Evolutionary conservation across 495 filamentous ascomycete species (phyloP).

Genomic region (Neurospora intermedia): DNA sequence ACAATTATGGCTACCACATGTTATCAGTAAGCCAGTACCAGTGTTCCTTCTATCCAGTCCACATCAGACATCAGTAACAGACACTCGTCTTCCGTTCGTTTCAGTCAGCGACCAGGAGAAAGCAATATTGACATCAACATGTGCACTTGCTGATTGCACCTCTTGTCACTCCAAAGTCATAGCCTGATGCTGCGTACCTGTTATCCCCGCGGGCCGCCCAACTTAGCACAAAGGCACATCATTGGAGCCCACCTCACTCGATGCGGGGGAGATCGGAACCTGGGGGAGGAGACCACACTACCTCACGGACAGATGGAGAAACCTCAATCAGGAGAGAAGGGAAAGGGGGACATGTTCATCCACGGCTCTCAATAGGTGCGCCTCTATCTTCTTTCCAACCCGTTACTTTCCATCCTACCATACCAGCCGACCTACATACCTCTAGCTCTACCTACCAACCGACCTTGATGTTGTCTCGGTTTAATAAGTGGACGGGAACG

Average conservation of each 20-base stretch:
- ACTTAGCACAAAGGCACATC: neutral
- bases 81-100: neutral
- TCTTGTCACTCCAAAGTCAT: neutral
- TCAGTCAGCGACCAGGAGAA: neutral
- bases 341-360: neutral
- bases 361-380: neutral
- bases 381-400: neutral
- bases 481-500: conserved; percentile 4
- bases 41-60: neutral
- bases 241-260: neutral
- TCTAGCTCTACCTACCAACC: neutral
- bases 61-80: neutral
- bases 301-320: neutral
- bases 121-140: neutral
- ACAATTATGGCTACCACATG: neutral
- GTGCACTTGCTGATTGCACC: neutral
- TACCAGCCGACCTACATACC: neutral
- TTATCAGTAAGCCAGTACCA: neutral
- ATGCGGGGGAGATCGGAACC: neutral
- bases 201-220: neutral
- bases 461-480: neutral
- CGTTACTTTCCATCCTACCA: neutral
- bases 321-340: neutral
- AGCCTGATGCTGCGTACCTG: neutral
- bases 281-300: neutral